These are phyloP conservation scores for Mucor circinelloides DNA, from an alignment of 371 early-diverging fungal genomes.

Conservation along the genomic window DNA sequence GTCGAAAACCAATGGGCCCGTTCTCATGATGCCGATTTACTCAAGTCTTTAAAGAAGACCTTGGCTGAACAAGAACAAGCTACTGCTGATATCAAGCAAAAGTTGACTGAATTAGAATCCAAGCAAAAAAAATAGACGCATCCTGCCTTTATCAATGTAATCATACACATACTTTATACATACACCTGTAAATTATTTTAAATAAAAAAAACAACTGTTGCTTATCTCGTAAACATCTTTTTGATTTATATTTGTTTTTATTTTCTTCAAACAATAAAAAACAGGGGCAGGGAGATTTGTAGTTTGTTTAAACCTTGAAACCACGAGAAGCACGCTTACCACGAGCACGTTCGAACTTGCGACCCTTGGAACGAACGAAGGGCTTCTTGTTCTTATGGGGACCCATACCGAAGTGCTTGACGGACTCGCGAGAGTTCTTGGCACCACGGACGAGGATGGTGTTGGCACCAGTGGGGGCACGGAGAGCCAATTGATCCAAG, in stretches of 20 bases:
- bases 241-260: not conserved
- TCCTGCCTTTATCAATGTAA: not conserved
- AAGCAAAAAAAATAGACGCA: slow-evolving; percentile 6
- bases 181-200: not conserved
- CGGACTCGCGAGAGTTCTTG: slow-evolving; percentile 91
- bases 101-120: slow-evolving; percentile 24
- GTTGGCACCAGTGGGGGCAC: slow-evolving; percentile 96
- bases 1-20: slow-evolving; percentile 51
- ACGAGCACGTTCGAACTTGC: slow-evolving; percentile 99
- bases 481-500: slow-evolving; percentile 97
- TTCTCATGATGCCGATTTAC: slow-evolving; percentile 42
- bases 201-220: not conserved
- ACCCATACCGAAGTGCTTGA: slow-evolving; percentile 86
- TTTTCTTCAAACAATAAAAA: not conserved
- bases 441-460: slow-evolving; percentile 91
- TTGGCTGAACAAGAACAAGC: slow-evolving; percentile 32
- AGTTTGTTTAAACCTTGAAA: slow-evolving; percentile 78
- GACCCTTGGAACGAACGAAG: slow-evolving; percentile 97
- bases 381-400: slow-evolving; percentile 87
- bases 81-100: slow-evolving; percentile 27
- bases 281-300: not conserved
- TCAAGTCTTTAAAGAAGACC: slow-evolving; percentile 33
- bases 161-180: not conserved
- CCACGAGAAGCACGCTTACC: slow-evolving; percentile 97
- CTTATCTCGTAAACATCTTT: not conserved